These are phyloP conservation scores for Colletotrichum noveboracense DNA, from an alignment of 2,329 filamentous ascomycete genomes.

Conservation along the genomic window DNA sequence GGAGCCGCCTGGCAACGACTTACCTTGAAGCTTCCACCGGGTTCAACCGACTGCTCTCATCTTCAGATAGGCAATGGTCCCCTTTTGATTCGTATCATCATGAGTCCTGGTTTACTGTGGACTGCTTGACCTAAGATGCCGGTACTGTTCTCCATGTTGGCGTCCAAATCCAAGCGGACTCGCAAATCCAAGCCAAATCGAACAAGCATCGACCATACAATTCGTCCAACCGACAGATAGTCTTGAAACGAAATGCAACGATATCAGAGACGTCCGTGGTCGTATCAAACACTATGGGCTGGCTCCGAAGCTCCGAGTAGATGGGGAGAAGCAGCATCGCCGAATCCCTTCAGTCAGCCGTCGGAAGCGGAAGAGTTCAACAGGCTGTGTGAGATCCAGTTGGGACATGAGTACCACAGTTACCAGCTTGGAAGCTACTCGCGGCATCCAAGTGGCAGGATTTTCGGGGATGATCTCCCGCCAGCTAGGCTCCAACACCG, in stretches of 20 bases:
- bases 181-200: too few relatives aligned
- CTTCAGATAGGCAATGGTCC: background rate
- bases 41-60: background rate
- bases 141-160: background rate
- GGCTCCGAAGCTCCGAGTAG: background rate
- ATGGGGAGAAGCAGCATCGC: background rate
- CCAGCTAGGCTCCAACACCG: background rate
- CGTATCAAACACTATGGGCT: background rate
- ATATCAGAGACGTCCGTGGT: background rate
- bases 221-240: background rate
- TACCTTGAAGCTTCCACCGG: background rate
- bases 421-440: slow-evolving; percentile 10
- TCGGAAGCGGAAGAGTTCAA: background rate
- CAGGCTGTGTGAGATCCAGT: background rate
- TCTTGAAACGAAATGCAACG: background rate
- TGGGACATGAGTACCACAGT: background rate
- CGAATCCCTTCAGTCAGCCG: slow-evolving; percentile 1
- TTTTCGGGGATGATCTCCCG: background rate
- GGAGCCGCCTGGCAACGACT: background rate
- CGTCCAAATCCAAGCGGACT: background rate
- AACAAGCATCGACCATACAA: background rate
- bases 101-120: background rate
- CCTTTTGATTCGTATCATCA: background rate
- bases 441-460: background rate
- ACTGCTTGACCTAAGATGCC: background rate